Conservation (phyloP, 2,329 filamentous ascomycete genomes). For the Trichoderma guizhouense region DNA sequence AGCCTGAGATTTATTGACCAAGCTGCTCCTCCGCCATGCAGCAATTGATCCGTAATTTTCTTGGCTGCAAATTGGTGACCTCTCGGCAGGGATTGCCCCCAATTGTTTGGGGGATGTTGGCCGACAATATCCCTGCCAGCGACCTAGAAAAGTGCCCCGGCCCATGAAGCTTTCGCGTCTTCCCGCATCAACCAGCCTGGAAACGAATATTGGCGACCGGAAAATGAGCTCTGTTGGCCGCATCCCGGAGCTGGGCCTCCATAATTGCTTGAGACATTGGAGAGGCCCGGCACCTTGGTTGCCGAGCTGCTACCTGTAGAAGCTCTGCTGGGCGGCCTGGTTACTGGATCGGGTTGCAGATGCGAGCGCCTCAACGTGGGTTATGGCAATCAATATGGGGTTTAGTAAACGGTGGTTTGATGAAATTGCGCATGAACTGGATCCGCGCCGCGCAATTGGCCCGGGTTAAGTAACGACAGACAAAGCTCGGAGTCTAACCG, state of each 20-base stretch:
- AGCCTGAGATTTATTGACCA: neutral
- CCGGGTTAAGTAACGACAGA: neutral
- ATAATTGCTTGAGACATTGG: neutral
- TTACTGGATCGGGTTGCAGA: slow-evolving; percentile 1
- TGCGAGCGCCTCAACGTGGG: neutral
- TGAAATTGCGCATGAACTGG: neutral
- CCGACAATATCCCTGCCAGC: neutral
- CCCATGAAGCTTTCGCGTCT: neutral
- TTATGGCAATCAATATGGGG: neutral
- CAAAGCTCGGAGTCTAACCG: neutral
- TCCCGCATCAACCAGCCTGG: neutral
- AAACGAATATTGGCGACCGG: neutral
- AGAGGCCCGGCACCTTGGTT: neutral
- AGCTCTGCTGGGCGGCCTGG: neutral
- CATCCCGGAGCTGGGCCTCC: neutral
- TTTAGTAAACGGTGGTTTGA: neutral
- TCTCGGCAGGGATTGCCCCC: neutral
- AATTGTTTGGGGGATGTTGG: neutral
- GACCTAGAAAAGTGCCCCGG: neutral
- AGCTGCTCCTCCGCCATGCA: neutral
- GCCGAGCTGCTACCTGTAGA: neutral
- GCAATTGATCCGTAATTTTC: neutral
- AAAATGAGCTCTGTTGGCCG: neutral
- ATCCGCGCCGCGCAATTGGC: neutral
- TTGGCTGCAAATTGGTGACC: neutral